A percentile compares a stretch with the other conserved stretches of the same genome.
These are phyloP conservation scores for Coniferiporia sulphurascens DNA, from an alignment of 1,284 basidiomycete species.

Conservation along the genomic window DNA sequence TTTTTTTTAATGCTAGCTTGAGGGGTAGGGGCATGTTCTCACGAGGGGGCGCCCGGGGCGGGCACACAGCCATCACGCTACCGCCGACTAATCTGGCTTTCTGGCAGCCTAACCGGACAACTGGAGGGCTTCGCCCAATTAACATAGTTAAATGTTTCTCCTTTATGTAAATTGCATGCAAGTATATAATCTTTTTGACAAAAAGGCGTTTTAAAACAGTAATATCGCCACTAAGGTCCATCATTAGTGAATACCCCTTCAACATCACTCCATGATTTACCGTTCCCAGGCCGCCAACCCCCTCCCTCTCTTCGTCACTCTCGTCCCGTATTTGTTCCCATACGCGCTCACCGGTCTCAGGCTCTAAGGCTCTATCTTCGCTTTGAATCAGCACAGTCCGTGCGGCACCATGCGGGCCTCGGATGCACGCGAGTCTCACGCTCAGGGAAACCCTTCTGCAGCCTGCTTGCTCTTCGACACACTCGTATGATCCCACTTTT, in stretches of 20 bases:
- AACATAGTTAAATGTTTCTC: neutral
- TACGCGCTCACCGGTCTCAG: conserved; percentile 81
- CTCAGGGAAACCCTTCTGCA: conserved; percentile 90
- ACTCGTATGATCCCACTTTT: conserved; percentile 91
- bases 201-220: neutral
- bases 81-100: no score
- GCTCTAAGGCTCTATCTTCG: conserved; percentile 73
- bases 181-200: neutral
- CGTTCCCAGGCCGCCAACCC: conserved; percentile 46
- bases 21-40: no score
- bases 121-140: no score
- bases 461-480: conserved; percentile 81
- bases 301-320: conserved; percentile 60
- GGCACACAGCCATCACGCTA: no score
- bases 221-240: conserved; percentile 23
- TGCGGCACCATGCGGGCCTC: conserved; percentile 73
- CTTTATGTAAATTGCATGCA: neutral
- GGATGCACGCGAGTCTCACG: conserved; percentile 71
- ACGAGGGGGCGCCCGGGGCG: no score
- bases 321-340: conserved; percentile 67
- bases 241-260: conserved; percentile 80
- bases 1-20: no score
- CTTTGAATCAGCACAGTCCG: conserved; percentile 77
- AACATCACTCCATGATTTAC: conserved; percentile 60
- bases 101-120: no score